Percentiles rank a stretch among this genome's conserved stretches.
Conservation (phyloP, 441 rosid species). For the Populus hybrid region DNA sequence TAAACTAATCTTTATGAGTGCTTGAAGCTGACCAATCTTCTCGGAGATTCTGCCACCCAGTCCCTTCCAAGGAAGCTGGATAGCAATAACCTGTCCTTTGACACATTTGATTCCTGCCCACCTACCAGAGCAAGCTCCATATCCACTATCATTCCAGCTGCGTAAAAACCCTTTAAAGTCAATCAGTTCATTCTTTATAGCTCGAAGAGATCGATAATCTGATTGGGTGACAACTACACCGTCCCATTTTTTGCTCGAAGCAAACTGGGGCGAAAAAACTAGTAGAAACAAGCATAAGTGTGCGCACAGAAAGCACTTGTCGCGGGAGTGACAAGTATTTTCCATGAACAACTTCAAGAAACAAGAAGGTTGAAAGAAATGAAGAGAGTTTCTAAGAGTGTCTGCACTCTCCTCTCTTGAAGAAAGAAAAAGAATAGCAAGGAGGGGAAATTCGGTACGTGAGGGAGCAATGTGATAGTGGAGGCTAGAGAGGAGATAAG, state of each 20-base stretch:
- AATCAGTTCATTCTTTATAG: conserved; percentile 53
- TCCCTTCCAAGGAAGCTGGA: conserved; percentile 83
- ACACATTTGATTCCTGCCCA: conserved; percentile 91
- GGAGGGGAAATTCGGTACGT: background rate
- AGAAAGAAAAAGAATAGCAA: background rate
- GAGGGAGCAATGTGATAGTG: conserved; percentile 1
- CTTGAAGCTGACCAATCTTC: conserved; percentile 73
- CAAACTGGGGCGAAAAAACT: conserved; percentile 18
- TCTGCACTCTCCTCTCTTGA: background rate
- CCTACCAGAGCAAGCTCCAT: conserved; percentile 75
- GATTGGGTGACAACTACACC: conserved; percentile 69
- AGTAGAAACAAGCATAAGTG: conserved; percentile 26
- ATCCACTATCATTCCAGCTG: conserved; percentile 76
- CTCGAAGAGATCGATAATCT: conserved; percentile 66
- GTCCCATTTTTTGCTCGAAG: conserved; percentile 55
- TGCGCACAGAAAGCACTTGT: conserved; percentile 17
- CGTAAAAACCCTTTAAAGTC: conserved; percentile 63
- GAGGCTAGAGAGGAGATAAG: conserved; percentile 11
- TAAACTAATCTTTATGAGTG: conserved; percentile 70
- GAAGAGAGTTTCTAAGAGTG: background rate
- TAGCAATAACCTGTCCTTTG: conserved; percentile 67
- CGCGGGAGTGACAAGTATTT: conserved; percentile 11
- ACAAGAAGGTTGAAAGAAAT: background rate
- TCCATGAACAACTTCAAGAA: conserved; percentile 32
- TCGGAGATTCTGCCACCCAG: conserved; percentile 73